phyloP scores from a whole-genome alignment of 495 filamentous ascomycete species.

The Saxophila tyrrhenica region DNA sequence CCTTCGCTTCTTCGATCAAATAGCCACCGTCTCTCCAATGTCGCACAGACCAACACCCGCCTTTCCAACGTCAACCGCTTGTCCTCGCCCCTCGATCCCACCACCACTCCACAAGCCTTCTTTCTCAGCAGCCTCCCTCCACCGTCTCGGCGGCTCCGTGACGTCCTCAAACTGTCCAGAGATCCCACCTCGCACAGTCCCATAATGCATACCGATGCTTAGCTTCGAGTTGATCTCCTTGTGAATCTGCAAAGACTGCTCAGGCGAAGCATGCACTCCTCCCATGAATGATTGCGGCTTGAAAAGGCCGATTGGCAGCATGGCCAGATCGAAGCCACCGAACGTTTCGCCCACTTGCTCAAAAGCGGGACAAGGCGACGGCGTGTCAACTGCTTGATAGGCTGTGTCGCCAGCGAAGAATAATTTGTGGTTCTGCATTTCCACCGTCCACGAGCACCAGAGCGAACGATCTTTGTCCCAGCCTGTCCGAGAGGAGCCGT shows the following conservation, averaged over 20 bases:
- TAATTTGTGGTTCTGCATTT: constrained; percentile 14
- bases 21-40: constrained; percentile 32
- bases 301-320: constrained; percentile 36
- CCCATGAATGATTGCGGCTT: constrained; percentile 29
- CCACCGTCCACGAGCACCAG: constrained; percentile 45
- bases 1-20: too few relatives aligned
- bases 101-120: constrained; percentile 25
- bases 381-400: constrained; percentile 29
- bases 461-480: constrained; percentile 30
- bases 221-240: constrained; percentile 31
- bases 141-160: constrained; percentile 31
- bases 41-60: constrained; percentile 30
- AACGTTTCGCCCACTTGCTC: constrained; percentile 27
- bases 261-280: constrained; percentile 30
- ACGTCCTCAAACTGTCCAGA: constrained; percentile 34
- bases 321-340: constrained; percentile 33
- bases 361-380: constrained; percentile 33
- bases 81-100: constrained; percentile 11
- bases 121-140: constrained; percentile 29
- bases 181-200: constrained; percentile 32
- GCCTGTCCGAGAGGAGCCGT: constrained; percentile 32
- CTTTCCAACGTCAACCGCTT: constrained; percentile 19
- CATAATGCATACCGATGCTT: constrained; percentile 38
- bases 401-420: constrained; percentile 32
- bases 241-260: constrained; percentile 32